Evolutionary conservation across 257 asterid species (phyloP).

Genomic region (Solanum chilense): DNA sequence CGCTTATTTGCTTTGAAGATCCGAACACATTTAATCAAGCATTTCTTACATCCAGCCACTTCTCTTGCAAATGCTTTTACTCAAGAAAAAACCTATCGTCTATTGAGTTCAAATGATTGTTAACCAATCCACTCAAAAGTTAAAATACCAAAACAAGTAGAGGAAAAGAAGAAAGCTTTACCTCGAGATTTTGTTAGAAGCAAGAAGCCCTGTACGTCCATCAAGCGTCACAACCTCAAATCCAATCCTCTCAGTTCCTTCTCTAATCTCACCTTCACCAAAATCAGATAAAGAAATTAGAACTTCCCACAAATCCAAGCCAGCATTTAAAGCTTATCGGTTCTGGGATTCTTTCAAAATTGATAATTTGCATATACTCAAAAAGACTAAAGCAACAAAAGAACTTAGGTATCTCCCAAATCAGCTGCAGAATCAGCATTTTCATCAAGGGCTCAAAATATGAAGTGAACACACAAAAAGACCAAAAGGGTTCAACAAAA

Average conservation of each 20-base stretch:
- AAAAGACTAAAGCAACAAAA: neutral
- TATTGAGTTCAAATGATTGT: neutral
- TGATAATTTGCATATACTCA: neutral
- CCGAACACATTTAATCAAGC: neutral
- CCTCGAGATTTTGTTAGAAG: slow-evolving; percentile 50
- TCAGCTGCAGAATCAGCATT: neutral
- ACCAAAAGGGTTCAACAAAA: neutral
- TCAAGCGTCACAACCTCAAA: slow-evolving; percentile 77
- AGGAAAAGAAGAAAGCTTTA: neutral
- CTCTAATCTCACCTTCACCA: slow-evolving; percentile 62
- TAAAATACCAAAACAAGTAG: neutral
- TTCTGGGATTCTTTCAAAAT: neutral
- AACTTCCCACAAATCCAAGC: neutral
- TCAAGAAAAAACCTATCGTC: neutral
- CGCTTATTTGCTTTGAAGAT: neutral
- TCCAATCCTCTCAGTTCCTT: slow-evolving; percentile 64
- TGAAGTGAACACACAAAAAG: neutral
- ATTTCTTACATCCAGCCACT: neutral
- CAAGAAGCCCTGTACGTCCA: slow-evolving; percentile 61
- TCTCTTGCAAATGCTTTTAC: neutral
- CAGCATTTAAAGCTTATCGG: neutral
- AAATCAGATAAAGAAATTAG: neutral
- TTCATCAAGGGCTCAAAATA: neutral
- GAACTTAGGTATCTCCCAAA: neutral
- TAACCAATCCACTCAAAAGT: neutral